Conservation (phyloP, 352 stramenopile species). For the Phytophthora quininea region DNA sequence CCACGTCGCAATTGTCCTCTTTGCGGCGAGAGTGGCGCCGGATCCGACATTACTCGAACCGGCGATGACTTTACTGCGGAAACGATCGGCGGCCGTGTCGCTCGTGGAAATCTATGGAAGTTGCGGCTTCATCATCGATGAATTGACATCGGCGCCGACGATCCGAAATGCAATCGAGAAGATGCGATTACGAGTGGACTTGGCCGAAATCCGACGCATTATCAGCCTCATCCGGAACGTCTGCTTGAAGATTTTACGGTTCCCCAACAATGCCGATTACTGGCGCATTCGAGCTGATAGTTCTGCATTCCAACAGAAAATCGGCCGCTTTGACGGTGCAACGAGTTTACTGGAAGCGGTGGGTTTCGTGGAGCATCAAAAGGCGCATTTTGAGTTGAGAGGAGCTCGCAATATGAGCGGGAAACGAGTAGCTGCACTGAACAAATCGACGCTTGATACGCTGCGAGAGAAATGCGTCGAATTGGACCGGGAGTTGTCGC, state of each 20-base stretch:
- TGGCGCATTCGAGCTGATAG: slow-evolving; percentile 69
- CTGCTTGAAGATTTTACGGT: slow-evolving; percentile 71
- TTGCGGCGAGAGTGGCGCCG: slow-evolving; percentile 46
- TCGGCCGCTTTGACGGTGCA: slow-evolving; percentile 67
- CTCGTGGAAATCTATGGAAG: slow-evolving; percentile 61
- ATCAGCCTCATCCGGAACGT: slow-evolving; percentile 57
- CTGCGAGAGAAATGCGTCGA: slow-evolving; percentile 59
- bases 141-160: slow-evolving; percentile 57
- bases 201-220: slow-evolving; percentile 56
- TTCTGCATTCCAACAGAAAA: slow-evolving; percentile 60
- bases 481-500: slow-evolving; percentile 57
- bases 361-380: slow-evolving; percentile 62
- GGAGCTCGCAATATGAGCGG: slow-evolving; percentile 46
- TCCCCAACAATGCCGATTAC: slow-evolving; percentile 76
- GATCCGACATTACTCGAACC: slow-evolving; percentile 51
- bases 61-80: slow-evolving; percentile 46
- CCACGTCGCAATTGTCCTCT: slow-evolving; percentile 51
- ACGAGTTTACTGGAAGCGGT: slow-evolving; percentile 59
- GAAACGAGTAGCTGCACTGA: slow-evolving; percentile 48
- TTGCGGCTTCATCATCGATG: slow-evolving; percentile 78
- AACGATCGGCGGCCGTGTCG: slow-evolving; percentile 54
- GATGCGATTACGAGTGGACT: slow-evolving; percentile 55
- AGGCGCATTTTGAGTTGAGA: slow-evolving; percentile 61
- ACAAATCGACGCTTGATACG: slow-evolving; percentile 44
- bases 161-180: slow-evolving; percentile 63